Base-by-base conservation (phyloP, 345 rosid species). In the Streptanthus diversifolius region DNA sequence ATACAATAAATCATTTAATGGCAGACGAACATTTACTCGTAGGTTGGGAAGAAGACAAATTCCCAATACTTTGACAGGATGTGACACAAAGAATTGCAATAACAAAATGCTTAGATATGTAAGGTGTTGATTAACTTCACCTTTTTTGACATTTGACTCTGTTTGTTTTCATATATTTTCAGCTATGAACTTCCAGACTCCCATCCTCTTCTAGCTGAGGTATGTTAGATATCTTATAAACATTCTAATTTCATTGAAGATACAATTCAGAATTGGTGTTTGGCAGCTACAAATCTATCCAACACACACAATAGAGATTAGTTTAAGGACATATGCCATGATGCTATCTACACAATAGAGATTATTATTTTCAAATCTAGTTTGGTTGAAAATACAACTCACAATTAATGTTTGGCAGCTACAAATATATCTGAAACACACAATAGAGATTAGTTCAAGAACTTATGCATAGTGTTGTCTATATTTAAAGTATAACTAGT, bases 161-260 rank as follows among this genome's bases (percentile, higher is more conserved):
- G 45, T 32, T 41, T 68, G 21, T 39, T 51, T 11, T 30, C 30
- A 51, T 55, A 45, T 76, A 0, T 76, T 52, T 84, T 83, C 91
- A 92, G 98, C 17, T 95, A 90, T 36, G 97, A 90, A 82, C 87
- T 95, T 74, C 91, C 93, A 55, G 97, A 95, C 65, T 80, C 85
- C 3, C 96, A 95, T 79, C 97, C 91, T 81, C 98, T 92, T 65
- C 77, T 92, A 53, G 49, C 43, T 10, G 82, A 81, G 85, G 98
- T 92, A 66, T 86, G 92, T 83, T 24, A 67, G 64, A 69, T 44
- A 48, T n/a, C 21, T 15, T 44, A 15, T 57, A 14, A 18, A 25
- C 2, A 25, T 25, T 52, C 33, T 24, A 25, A 10, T 27, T 2
- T 52, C 25, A 35, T 6, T 25, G 35, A 53, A 25, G 7, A 53